Evolutionary conservation across 306 rosid genomes (phyloP).

Genomic region (Cucurbita moschata): DNA sequence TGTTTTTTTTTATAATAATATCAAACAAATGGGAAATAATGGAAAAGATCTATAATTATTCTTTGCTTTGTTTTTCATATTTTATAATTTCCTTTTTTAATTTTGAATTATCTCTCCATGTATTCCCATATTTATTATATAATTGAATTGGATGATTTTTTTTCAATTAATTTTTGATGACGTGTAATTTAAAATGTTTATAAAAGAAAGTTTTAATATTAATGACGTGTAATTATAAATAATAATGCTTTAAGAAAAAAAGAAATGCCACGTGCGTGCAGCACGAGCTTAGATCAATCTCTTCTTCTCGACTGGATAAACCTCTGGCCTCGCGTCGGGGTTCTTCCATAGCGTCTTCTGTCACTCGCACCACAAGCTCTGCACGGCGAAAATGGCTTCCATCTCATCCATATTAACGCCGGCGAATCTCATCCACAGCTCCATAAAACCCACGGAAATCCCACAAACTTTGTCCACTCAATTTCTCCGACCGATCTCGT

Average conservation of each 20-base stretch:
- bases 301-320: not conserved
- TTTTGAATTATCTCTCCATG: not conserved
- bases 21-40: too few species aligned
- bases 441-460: slow-evolving; percentile 17
- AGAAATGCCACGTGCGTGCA: not conserved
- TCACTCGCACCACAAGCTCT: not conserved
- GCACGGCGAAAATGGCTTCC: slow-evolving; percentile 37
- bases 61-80: not conserved
- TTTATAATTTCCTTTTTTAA: not conserved
- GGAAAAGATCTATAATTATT: too few species aligned
- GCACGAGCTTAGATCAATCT: not conserved
- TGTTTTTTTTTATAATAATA: too few species aligned
- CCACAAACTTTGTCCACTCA: slow-evolving; percentile 19
- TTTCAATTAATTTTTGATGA: not conserved
- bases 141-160: not conserved
- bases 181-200: too few species aligned
- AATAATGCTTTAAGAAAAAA: too few species aligned
- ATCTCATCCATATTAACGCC: slow-evolving; percentile 34
- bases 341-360: not conserved
- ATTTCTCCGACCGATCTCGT: slow-evolving; percentile 13
- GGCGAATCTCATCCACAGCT: slow-evolving; percentile 27
- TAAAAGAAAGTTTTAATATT: too few species aligned
- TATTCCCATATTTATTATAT: not conserved
- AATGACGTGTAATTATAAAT: too few species aligned
- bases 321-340: not conserved